These are phyloP conservation scores for Sporothrix inflata DNA, from an alignment of 2,329 filamentous ascomycete species.

Conservation along the genomic window DNA sequence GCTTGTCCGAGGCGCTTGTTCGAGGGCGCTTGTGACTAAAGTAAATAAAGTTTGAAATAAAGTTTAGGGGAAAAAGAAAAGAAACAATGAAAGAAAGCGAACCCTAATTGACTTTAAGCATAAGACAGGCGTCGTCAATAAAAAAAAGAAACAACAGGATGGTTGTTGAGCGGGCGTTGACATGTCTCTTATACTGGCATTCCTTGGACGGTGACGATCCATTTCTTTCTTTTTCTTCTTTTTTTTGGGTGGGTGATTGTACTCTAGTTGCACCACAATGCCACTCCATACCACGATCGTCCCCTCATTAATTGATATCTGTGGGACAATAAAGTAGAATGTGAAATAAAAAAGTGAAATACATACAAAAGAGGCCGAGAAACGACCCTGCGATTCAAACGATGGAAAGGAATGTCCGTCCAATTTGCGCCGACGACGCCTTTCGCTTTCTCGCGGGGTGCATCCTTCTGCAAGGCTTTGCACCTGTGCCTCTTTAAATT, in stretches of 20 bases:
- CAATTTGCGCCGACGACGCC: not conserved
- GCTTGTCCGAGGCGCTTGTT: too few species aligned
- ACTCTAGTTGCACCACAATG: not conserved
- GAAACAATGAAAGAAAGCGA: not conserved
- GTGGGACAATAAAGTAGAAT: not conserved
- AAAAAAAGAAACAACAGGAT: not conserved
- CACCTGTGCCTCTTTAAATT: slow-evolving; percentile 12
- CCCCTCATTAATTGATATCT: not conserved
- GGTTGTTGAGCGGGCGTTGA: slow-evolving; percentile 2
- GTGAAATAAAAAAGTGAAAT: not conserved
- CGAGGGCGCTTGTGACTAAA: not conserved
- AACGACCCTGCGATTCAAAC: not conserved
- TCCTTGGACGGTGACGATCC: slow-evolving; percentile 14
- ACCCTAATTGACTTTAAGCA: not conserved
- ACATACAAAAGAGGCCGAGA: not conserved
- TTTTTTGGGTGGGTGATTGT: not conserved
- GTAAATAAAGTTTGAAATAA: not conserved
- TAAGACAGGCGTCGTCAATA: not conserved
- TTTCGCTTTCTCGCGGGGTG: not conserved
- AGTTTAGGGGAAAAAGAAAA: not conserved
- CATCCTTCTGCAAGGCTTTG: slow-evolving; percentile 1
- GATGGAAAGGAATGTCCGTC: not conserved
- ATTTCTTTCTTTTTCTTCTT: not conserved
- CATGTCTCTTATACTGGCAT: slow-evolving; percentile 4
- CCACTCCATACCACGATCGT: not conserved